Conservation (phyloP, 208 protist genomes). For the Herpetomonas tarakana region DNA sequence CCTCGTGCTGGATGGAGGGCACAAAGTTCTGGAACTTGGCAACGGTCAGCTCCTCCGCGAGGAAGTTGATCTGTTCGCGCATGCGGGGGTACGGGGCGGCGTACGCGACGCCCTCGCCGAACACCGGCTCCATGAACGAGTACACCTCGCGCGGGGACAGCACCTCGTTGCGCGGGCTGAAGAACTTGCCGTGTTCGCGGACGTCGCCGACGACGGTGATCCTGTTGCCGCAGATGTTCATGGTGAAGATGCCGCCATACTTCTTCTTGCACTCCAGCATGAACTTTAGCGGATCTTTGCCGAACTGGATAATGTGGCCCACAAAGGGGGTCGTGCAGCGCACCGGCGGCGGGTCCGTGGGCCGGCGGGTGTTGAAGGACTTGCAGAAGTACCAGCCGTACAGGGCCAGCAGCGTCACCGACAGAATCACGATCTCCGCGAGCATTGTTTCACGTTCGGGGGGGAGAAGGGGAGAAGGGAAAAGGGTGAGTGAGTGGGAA, state of each 20-base stretch:
- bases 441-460: slow-evolving; percentile 37
- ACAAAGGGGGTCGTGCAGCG: slow-evolving; percentile 54
- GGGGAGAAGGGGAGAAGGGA: slow-evolving; percentile 5
- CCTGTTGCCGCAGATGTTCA: slow-evolving; percentile 80
- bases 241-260: slow-evolving; percentile 73
- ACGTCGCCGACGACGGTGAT: slow-evolving; percentile 77
- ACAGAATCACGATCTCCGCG: slow-evolving; percentile 40
- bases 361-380: slow-evolving; percentile 74
- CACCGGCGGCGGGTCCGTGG: slow-evolving; percentile 74
- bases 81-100: slow-evolving; percentile 75
- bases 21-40: slow-evolving; percentile 87
- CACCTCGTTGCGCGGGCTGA: slow-evolving; percentile 79
- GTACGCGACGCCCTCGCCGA: slow-evolving; percentile 85
- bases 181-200: slow-evolving; percentile 77
- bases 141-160: slow-evolving; percentile 85
- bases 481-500: no score
- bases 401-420: slow-evolving; percentile 41
- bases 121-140: slow-evolving; percentile 83
- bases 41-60: slow-evolving; percentile 80
- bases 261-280: slow-evolving; percentile 57
- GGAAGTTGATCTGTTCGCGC: slow-evolving; percentile 87
- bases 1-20: slow-evolving; percentile 84
- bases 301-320: slow-evolving; percentile 74
- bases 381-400: slow-evolving; percentile 80
- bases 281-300: slow-evolving; percentile 64